A percentile compares a stretch with the other conserved stretches of the same genome.
Evolutionary conservation across 2,329 filamentous ascomycete species (phyloP).

Genomic region (Fusarium globosum): DNA sequence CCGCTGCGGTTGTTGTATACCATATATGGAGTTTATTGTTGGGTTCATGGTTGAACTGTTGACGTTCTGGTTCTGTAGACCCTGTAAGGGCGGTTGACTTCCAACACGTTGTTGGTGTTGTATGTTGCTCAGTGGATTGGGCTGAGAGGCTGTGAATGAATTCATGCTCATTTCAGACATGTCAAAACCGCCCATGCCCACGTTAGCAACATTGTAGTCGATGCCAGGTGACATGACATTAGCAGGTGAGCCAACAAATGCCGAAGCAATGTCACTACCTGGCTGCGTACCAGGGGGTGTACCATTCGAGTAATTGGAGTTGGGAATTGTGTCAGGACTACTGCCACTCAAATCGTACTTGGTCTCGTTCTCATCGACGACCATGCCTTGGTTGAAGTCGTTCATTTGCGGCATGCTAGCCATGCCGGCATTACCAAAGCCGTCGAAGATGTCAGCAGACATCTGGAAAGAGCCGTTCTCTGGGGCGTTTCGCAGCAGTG

Average conservation of each 20-base stretch:
- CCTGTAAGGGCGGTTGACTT: conserved; percentile 49
- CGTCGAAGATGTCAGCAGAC: conserved; percentile 70
- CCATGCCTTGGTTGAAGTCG: conserved; percentile 60
- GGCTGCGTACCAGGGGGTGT: conserved; percentile 47
- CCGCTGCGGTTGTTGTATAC: conserved; percentile 45
- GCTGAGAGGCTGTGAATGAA: conserved; percentile 53
- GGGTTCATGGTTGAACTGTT: conserved; percentile 38
- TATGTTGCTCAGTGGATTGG: conserved; percentile 37
- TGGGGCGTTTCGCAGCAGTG: conserved; percentile 68
- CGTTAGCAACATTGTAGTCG: conserved; percentile 57
- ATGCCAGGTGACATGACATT: conserved; percentile 63
- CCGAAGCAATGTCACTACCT: conserved; percentile 56
- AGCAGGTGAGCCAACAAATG: conserved; percentile 64
- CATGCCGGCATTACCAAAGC: conserved; percentile 72
- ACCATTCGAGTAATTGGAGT: conserved; percentile 47
- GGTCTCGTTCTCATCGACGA: conserved; percentile 57
- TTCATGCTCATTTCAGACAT: conserved; percentile 67
- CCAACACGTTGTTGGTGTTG: conserved; percentile 45
- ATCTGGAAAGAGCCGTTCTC: conserved; percentile 60
- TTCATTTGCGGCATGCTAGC: conserved; percentile 61
- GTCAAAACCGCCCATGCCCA: conserved; percentile 55
- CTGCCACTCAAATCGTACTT: conserved; percentile 53
- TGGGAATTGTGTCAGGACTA: conserved; percentile 49
- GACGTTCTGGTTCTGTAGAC: conserved; percentile 43
- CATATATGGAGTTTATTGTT: conserved; percentile 46